Percentiles rank a stretch among this genome's conserved stretches.
Evolutionary conservation across 257 asterid species (phyloP).

Genomic region (Haberlea rhodopensis): DNA sequence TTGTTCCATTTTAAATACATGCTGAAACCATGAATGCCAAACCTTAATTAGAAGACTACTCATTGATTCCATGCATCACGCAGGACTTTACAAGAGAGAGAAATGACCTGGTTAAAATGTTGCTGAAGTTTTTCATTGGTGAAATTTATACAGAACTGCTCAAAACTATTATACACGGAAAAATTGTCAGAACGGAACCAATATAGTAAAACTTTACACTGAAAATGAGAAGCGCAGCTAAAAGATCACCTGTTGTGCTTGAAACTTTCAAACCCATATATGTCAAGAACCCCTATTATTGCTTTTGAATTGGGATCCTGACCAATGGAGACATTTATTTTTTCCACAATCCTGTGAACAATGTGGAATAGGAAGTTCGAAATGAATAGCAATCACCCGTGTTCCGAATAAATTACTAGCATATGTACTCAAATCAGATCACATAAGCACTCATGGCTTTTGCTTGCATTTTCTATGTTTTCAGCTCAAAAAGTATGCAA

Average conservation of each 20-base stretch:
- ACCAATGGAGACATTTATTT: slow-evolving; percentile 89
- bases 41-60: slow-evolving; percentile 29
- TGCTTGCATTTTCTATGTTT: not conserved
- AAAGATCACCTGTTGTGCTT: slow-evolving; percentile 62
- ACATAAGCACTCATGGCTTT: not conserved
- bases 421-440: slow-evolving; percentile 11
- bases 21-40: slow-evolving; percentile 54
- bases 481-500: not conserved
- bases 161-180: slow-evolving; percentile 61
- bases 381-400: slow-evolving; percentile 21
- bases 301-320: slow-evolving; percentile 97
- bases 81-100: slow-evolving; percentile 23
- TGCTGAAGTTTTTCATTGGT: slow-evolving; percentile 99
- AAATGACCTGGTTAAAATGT: slow-evolving; percentile 93
- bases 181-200: slow-evolving; percentile 32
- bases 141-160: slow-evolving; percentile 92
- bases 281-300: slow-evolving; percentile 95
- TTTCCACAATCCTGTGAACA: slow-evolving; percentile 81
- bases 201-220: slow-evolving; percentile 1
- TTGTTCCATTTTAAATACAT: slow-evolving; percentile 98
- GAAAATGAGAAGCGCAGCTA: slow-evolving; percentile 20
- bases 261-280: slow-evolving; percentile 95
- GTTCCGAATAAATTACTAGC: slow-evolving; percentile 6
- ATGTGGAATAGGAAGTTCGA: slow-evolving; percentile 23
- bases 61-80: slow-evolving; percentile 20